These are phyloP conservation scores for Petasospora fabianii DNA, from an alignment of 1,139 yeast species.

Conservation along the genomic window DNA sequence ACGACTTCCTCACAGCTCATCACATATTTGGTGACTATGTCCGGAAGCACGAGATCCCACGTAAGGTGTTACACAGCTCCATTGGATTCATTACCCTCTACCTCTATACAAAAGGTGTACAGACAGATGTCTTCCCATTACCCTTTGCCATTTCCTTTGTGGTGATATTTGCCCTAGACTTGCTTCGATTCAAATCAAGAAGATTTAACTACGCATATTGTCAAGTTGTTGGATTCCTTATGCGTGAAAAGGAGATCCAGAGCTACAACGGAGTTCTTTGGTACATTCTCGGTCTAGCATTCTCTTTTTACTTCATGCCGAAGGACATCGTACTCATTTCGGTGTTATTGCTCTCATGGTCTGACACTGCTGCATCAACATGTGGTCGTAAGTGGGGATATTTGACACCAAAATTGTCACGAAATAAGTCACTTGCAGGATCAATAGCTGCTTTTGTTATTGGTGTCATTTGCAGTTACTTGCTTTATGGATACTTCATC, in stretches of 20 bases:
- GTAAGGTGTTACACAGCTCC: constrained; percentile 83
- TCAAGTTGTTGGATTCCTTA: constrained; percentile 65
- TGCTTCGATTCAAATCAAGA: constrained; percentile 59
- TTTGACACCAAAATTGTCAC: constrained; percentile 72
- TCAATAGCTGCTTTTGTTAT: constrained; percentile 75
- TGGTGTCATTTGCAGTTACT: constrained; percentile 64
- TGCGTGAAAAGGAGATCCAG: constrained; percentile 76
- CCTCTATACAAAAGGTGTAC: constrained; percentile 62
- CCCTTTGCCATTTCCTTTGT: constrained; percentile 54
- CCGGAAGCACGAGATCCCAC: constrained; percentile 80
- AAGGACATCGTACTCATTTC: constrained; percentile 80
- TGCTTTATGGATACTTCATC: constrained; percentile 68
- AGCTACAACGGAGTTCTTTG: constrained; percentile 79
- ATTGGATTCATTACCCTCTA: constrained; percentile 79
- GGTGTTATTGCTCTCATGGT: constrained; percentile 84
- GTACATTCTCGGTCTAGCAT: constrained; percentile 73
- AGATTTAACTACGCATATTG: constrained; percentile 63
- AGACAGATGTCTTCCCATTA: constrained; percentile 51
- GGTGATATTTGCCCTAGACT: constrained; percentile 59
- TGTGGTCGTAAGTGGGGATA: constrained; percentile 82
- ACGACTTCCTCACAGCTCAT: constrained; percentile 30
- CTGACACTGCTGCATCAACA: constrained; percentile 96
- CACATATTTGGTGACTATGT: constrained; percentile 46
- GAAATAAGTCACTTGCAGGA: constrained; percentile 84
- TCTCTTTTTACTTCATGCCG: constrained; percentile 66